Evolutionary conservation across 2,329 filamentous ascomycete species (phyloP), one percentile per base, ranked within the genome.

Genomic region (Fusarium praegraminearum): DNA sequence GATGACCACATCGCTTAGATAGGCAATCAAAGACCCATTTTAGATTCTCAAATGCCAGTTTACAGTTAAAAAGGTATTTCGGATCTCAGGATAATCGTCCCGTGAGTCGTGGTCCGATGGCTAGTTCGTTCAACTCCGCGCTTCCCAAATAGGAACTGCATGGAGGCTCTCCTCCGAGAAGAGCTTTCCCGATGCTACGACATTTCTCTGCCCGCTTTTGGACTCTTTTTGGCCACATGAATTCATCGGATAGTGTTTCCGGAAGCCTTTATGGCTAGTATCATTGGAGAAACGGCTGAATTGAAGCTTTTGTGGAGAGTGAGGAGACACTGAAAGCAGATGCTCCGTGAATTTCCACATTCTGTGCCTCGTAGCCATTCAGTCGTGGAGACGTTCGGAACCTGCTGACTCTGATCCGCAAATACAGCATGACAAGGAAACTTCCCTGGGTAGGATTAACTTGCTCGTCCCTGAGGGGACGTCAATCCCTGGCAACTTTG

Each of bases 141-240:
- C 26, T 63, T 59, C 57, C 61, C 53, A 50, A 58, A 57, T 50
- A 55, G 61, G 70, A 56, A 70, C 38, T 44, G 15, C 36, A 61
- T 46, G 67, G 67, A 66, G 47, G 55, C 30, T 50, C 49, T 35
- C 57, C 60, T 72, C 70, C 70, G 70, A 71, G 55, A 56, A 63
- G 67, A 60, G 47, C 50, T 45, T 33, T 54, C 22, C 35, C 41
- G 43, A 51, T 57, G 56, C 62, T 69, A 51, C 67, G 64, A 64
- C 20, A 51, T 44, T 20, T 30, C 28, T 49, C 10, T 24, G 51
- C 33, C 20, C 24, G 38, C 22, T 55, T 38, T 41, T n/a, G 33
- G 35, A 36, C 24, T 24, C 15, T 41, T 41, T 38, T n/a, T 49
- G 12, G 38, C 36, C 56, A 54, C 52, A 35, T 62, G 46, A 51